Percentiles rank a stretch among this genome's conserved stretches.
Conservation (phyloP, 2,329 filamentous ascomycete genomes). For the Catunica adiposa region DNA sequence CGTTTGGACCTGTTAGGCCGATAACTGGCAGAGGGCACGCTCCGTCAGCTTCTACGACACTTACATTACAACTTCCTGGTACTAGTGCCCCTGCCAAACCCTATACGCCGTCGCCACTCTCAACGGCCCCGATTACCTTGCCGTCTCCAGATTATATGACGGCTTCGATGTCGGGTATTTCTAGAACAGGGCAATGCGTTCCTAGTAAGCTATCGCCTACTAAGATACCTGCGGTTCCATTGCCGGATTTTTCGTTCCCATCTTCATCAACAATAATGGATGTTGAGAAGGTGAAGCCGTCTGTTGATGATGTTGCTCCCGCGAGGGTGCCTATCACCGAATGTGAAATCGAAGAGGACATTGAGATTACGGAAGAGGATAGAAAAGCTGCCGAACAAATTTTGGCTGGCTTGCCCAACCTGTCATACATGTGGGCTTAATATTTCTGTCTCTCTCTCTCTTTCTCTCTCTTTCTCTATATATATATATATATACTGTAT, state of each 20-base stretch:
- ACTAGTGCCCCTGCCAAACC: not conserved
- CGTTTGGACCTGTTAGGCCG: not conserved
- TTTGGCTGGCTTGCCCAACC: constrained; percentile 1
- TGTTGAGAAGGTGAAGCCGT: not conserved
- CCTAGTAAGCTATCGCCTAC: not conserved
- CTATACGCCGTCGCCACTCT: constrained; percentile 12
- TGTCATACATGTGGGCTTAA: constrained; percentile 9
- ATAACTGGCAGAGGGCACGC: not conserved
- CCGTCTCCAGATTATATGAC: not conserved
- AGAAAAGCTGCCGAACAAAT: not conserved
- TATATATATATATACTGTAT: not conserved
- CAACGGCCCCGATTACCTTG: constrained; percentile 3
- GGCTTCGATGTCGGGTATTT: not conserved
- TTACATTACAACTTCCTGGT: constrained; percentile 3
- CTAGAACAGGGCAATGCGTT: not conserved
- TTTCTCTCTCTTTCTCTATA: no score
- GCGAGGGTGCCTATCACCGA: not conserved
- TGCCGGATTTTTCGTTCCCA: constrained; percentile 3
- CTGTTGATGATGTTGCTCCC: not conserved
- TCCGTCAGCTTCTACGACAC: not conserved
- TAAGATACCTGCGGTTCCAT: not conserved
- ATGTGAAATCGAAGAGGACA: not conserved
- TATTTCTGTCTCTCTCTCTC: no score
- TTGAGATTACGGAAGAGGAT: not conserved
- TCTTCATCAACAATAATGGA: not conserved